These are phyloP conservation scores for Aschersonia sp. DNA, from an alignment of 2,329 filamentous ascomycete genomes.

Conservation along the genomic window DNA sequence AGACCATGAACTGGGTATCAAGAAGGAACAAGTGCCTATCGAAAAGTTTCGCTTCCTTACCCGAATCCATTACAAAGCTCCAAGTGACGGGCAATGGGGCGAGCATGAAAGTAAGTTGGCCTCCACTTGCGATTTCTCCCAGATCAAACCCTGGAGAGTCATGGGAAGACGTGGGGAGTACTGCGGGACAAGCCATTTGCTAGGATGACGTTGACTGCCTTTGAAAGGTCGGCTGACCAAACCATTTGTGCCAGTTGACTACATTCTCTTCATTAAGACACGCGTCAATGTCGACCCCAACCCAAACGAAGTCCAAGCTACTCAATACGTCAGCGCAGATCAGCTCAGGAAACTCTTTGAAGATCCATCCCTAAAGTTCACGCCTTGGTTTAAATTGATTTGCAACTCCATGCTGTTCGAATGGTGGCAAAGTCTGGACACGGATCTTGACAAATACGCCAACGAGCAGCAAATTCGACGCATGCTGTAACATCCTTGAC, in stretches of 20 bases:
- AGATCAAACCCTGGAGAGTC: conserved; percentile 1
- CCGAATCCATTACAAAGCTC: conserved; percentile 94
- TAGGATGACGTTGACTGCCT: no score
- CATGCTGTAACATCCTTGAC: conserved; percentile 36
- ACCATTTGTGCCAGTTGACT: conserved; percentile 56
- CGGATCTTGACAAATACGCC: conserved; percentile 69
- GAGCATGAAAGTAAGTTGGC: conserved; percentile 79
- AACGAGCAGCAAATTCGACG: conserved; percentile 78
- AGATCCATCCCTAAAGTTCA: conserved; percentile 71
- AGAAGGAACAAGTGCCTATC: conserved; percentile 72
- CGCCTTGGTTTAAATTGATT: conserved; percentile 98
- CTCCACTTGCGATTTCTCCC: neutral
- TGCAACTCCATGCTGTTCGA: conserved; percentile 96
- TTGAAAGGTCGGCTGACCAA: neutral
- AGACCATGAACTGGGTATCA: conserved; percentile 88
- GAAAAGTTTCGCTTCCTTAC: conserved; percentile 91
- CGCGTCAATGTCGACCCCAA: conserved; percentile 75
- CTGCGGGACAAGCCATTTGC: neutral
- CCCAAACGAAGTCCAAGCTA: conserved; percentile 78
- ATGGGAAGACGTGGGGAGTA: neutral
- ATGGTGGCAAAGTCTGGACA: conserved; percentile 84
- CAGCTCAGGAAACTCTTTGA: conserved; percentile 76
- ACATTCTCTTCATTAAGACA: conserved; percentile 95
- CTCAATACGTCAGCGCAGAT: conserved; percentile 68
- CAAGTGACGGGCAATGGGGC: conserved; percentile 95